phyloP scores from a whole-genome alignment of 345 rosid species.

The Barbarea vulgaris region DNA sequence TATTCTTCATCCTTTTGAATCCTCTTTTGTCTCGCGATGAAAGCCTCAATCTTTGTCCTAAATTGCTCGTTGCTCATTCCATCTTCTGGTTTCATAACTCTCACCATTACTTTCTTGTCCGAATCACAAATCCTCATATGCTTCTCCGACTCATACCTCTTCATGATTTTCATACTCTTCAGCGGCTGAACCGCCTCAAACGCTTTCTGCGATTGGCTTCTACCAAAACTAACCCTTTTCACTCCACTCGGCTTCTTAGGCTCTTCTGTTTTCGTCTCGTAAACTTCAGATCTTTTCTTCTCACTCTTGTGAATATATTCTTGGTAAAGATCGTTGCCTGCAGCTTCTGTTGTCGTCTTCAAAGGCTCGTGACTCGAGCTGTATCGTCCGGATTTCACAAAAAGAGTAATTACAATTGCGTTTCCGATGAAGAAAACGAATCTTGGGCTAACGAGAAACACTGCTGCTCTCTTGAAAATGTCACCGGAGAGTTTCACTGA shows the following conservation, averaged over 20 bases:
- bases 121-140: conserved; percentile 39
- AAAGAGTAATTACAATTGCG: conserved; percentile 69
- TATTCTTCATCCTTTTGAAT: conserved; percentile 64
- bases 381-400: conserved; percentile 65
- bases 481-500: conserved; percentile 63
- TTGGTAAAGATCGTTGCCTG: conserved; percentile 47
- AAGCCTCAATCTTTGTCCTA: conserved; percentile 61
- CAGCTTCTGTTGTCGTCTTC: conserved; percentile 28
- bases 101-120: conserved; percentile 31
- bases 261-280: conserved; percentile 20
- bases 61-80: conserved; percentile 80
- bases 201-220: conserved; percentile 61
- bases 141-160: conserved; percentile 54
- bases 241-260: conserved; percentile 22
- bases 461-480: conserved; percentile 55
- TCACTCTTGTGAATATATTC: conserved; percentile 53
- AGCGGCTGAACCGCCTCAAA: conserved; percentile 34
- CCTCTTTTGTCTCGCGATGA: conserved; percentile 81
- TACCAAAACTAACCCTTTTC: conserved; percentile 42
- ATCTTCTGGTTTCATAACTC: conserved; percentile 50
- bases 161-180: conserved; percentile 38
- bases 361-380: conserved; percentile 45
- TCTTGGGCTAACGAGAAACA: conserved; percentile 59
- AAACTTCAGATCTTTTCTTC: conserved; percentile 38
- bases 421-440: conserved; percentile 85